Percentiles rank a stretch among this genome's conserved stretches.
Evolutionary conservation across 2,329 filamentous ascomycete species (phyloP).

Genomic region (Ascochyta koolunga): DNA sequence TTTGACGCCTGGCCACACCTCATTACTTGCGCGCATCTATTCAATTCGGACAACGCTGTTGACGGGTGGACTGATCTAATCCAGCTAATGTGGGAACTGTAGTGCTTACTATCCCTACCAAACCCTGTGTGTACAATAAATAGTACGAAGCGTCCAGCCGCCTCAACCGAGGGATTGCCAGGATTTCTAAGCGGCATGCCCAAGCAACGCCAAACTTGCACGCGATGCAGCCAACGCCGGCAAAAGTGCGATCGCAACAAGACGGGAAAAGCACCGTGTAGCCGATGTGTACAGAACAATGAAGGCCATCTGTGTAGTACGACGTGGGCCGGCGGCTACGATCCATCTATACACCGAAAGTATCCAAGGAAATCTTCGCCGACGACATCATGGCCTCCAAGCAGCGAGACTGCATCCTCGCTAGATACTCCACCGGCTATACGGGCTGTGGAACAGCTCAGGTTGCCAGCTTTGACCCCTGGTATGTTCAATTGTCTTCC

Average conservation of each 20-base stretch:
- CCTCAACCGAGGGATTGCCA: not conserved
- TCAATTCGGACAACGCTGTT: conserved; percentile 10
- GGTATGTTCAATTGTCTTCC: not conserved
- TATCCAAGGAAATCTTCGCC: conserved; percentile 26
- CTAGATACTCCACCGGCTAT: conserved; percentile 13
- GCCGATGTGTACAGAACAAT: conserved; percentile 39
- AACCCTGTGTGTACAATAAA: not conserved
- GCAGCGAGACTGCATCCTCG: conserved; percentile 19
- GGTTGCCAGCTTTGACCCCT: conserved; percentile 10
- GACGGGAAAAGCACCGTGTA: conserved; percentile 30
- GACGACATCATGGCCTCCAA: conserved; percentile 8
- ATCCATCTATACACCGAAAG: conserved; percentile 40
- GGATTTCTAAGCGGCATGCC: conserved; percentile 30
- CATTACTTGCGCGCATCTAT: not conserved
- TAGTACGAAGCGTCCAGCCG: not conserved
- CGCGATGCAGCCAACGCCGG: conserved; percentile 35
- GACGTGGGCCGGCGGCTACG: conserved; percentile 42
- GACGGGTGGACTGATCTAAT: conserved; percentile 1
- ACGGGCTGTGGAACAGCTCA: conserved; percentile 3
- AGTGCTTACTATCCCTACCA: not conserved
- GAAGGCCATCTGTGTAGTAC: conserved; percentile 42
- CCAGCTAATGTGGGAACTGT: conserved; percentile 1
- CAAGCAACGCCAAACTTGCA: conserved; percentile 42
- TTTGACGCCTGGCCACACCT: not conserved
- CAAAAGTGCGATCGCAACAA: conserved; percentile 39